Percentiles rank a stretch among this genome's conserved stretches.
These are phyloP conservation scores for Backusella luteola DNA, from an alignment of 192 early-diverging fungal genomes.

Conservation along the genomic window DNA sequence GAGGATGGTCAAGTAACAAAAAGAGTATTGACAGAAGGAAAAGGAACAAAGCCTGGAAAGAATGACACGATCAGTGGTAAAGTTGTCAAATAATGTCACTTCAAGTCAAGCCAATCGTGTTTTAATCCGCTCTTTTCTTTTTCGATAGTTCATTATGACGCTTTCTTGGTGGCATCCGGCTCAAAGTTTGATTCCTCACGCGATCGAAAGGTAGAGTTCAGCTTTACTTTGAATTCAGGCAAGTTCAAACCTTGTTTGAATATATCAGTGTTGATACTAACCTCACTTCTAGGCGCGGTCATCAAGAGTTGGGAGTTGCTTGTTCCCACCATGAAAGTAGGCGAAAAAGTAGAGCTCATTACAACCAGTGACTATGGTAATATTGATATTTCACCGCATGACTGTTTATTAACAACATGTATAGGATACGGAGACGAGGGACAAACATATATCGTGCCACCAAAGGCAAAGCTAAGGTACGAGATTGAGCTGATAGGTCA, in stretches of 20 bases:
- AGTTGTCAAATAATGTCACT: not conserved
- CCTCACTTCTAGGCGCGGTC: constrained; percentile 27
- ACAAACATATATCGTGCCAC: constrained; percentile 36
- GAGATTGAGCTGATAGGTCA: constrained; percentile 42
- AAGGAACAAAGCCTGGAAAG: not conserved
- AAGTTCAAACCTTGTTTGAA: constrained; percentile 10
- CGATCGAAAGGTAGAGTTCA: constrained; percentile 30
- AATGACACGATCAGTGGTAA: not conserved
- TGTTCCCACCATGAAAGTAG: constrained; percentile 44
- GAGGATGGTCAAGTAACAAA: constrained; percentile 7
- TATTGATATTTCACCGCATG: not conserved
- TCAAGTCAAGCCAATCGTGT: not conserved
- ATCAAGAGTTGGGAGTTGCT: constrained; percentile 42
- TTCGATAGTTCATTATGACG: constrained; percentile 8
- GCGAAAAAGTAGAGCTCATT: constrained; percentile 38
- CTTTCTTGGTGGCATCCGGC: not conserved
- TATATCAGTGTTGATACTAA: too few relatives aligned
- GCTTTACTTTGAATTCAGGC: constrained; percentile 34
- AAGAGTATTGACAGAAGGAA: not conserved
- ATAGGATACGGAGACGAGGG: constrained; percentile 39
- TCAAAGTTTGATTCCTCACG: constrained; percentile 40
- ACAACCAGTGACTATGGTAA: constrained; percentile 42
- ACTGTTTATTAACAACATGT: not conserved
- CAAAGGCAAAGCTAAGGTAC: constrained; percentile 38
- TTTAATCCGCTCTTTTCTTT: not conserved